Base-by-base conservation (phyloP, 2,329 filamentous ascomycete species). In the Calonectria henricotiae region DNA sequence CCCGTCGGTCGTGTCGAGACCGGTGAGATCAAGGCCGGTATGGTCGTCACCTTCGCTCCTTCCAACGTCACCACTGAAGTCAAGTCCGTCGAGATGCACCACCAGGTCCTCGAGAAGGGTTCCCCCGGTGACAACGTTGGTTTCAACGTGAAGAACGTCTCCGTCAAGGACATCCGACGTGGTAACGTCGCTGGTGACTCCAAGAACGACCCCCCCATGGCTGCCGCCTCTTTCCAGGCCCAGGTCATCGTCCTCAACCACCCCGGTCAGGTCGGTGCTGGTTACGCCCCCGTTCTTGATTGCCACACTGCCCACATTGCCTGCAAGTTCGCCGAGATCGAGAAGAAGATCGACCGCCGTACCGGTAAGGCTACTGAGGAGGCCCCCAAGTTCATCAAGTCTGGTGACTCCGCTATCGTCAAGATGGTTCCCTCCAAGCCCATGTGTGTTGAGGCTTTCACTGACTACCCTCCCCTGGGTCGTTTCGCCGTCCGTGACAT, bases 141-240 rank as follows among this genome's bases (percentile, higher is more conserved):
- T 83, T 99, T 99, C 95, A 99, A 99, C 94, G 96, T 99, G 89
- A 99, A 99, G 95, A 99, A 99, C 96, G 96, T 99, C 83, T 98
- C 96, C 87, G 96, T 99, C 89, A 99, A 99, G 95, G 96, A 99
- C 87, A 98, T 99, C 85, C 96, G 96, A 89, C 96, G 96, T 97
- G 96, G 96, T 85, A 98, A 99, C 93, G 96, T 99, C 82, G 94
- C 94, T 83, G 94, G 95, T 94, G 96, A 99, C 94, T 96, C 94
- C 92, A 99, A 99, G 95, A 97, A 97, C 91, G 96, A 99, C 90
- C 96, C 96, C 82, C 94, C 96, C 78, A 85, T 88, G 85, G 96
- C 90, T 83, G 91, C 91, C 83, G 95, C 96, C 82, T 95, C 93
- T 83, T 99, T 99, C 95, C 97, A 94, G 87, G 96, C 96, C 85